Base-by-base conservation (phyloP, 2,329 filamentous ascomycete species). In the Leptographium radiaticola region DNA sequence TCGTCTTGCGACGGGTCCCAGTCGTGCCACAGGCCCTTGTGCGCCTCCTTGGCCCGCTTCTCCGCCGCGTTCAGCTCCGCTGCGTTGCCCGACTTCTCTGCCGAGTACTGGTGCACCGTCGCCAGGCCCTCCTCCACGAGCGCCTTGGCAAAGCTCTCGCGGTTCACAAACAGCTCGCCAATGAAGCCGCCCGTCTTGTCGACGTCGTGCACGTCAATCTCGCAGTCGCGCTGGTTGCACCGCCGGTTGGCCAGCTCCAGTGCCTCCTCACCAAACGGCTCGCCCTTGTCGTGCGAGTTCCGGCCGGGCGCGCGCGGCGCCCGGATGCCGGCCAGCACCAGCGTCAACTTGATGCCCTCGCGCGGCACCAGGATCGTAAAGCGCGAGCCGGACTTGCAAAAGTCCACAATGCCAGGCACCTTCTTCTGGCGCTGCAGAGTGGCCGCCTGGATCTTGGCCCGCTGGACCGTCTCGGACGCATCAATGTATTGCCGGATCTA, bases 181-280 rank as follows among this genome's bases (percentile, higher is more conserved):
- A 98, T 97, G 74, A 98, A 98, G 40, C 93, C 93, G 62, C 93
- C 93, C 31, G 93, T 84, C 75, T 96, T 97, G 76, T 98, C 93
- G 61, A 89, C 87, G 63, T 90, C 89, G 67, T 95, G 84, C 20
- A 98, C 86, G 62, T 98, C 90, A 55, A 98, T 87, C 69, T 97
- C 91, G 49, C 93, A 90, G 68, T 98, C 93, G 53, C 93, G 84
- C 73, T 98, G 93, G 74, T 89, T 86, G 71, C 86, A 89, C 55
- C 90, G 82, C 63, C 81, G 84, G 70, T 88, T 89, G 49, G 91
- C 90, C 61, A 97, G 83, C 51, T 98, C 91, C 58, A 95, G 80
- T 4, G 91, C 91, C 71, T 98, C 93, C 67, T 94, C 87, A 30
- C 93, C 93, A 61, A 95, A 97, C 1, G 93, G 90, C 71, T 98